These are phyloP conservation scores for Colletotrichum sp. DNA, from an alignment of 2,329 filamentous ascomycete species.

Conservation along the genomic window DNA sequence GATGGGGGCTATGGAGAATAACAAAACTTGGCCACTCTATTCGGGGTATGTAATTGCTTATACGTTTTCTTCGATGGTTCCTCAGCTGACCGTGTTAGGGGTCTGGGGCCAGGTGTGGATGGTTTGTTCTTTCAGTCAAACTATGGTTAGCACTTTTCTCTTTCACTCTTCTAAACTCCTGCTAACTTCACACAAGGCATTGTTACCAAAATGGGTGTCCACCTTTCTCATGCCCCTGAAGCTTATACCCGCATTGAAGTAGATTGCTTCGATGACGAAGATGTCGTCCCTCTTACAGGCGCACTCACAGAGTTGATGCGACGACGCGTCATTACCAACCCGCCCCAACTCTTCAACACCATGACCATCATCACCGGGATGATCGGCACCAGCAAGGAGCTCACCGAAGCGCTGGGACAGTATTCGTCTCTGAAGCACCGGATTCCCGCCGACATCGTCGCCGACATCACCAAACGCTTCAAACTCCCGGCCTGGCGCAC, in stretches of 20 bases:
- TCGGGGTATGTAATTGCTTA: background rate
- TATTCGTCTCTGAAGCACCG: background rate
- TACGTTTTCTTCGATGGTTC: background rate
- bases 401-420: background rate
- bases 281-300: slow-evolving; percentile 30
- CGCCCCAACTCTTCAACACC: slow-evolving; percentile 33
- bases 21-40: background rate
- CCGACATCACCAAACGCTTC: background rate
- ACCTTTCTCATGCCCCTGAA: background rate
- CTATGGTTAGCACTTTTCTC: background rate
- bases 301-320: slow-evolving; percentile 25
- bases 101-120: slow-evolving; percentile 22
- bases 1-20: slow-evolving; percentile 40
- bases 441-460: background rate
- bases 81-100: background rate
- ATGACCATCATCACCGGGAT: slow-evolving; percentile 28
- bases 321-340: slow-evolving; percentile 38
- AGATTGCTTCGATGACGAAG: slow-evolving; percentile 7
- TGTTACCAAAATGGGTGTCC: background rate
- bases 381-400: background rate
- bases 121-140: slow-evolving; percentile 21
- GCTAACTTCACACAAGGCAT: background rate
- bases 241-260: background rate
- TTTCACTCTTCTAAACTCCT: background rate
- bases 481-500: background rate